Conservation (phyloP, 2,329 filamentous ascomycete species). For the Clonostachys byssicola region DNA sequence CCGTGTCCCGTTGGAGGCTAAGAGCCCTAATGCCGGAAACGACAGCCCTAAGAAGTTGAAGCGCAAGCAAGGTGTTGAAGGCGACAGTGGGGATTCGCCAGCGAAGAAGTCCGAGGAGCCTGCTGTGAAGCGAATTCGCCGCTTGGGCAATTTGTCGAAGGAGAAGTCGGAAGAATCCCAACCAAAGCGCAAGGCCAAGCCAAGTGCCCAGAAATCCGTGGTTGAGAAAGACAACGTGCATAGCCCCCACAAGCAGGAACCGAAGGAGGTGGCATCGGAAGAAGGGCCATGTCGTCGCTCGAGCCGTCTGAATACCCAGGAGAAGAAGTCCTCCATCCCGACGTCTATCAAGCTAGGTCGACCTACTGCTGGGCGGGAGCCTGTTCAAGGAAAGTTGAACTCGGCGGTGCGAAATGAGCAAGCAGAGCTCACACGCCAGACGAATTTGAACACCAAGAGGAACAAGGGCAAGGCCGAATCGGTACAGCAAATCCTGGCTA, state of each 20-base stretch:
- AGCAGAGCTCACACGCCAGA: conserved; percentile 24
- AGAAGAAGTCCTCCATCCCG: conserved; percentile 23
- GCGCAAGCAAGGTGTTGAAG: conserved; percentile 21
- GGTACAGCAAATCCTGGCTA: conserved; percentile 25
- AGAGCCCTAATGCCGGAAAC: conserved; percentile 24
- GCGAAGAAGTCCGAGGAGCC: conserved; percentile 11
- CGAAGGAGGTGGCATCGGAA: background rate
- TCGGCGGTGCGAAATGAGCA: conserved; percentile 19
- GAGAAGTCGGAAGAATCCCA: background rate
- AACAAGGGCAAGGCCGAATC: conserved; percentile 28
- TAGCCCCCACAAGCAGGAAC: too few species aligned
- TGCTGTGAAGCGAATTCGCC: conserved; percentile 14
- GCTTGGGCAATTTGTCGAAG: conserved; percentile 7
- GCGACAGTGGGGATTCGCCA: conserved; percentile 13
- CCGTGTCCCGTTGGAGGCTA: conserved; percentile 22
- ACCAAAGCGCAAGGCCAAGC: conserved; percentile 1
- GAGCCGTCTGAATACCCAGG: conserved; percentile 20
- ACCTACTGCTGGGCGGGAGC: conserved; percentile 14
- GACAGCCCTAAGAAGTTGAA: conserved; percentile 23
- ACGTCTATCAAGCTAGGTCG: conserved; percentile 23
- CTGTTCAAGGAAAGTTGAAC: conserved; percentile 13
- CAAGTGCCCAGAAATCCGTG: background rate
- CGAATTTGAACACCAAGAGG: conserved; percentile 24
- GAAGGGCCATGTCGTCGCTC: conserved; percentile 19
- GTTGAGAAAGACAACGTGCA: conserved; percentile 1